A percentile compares a stretch with the other conserved stretches of the same genome.
phyloP scores from a whole-genome alignment of 1,284 basidiomycete genomes.

The Paramarasmius palmivorus region DNA sequence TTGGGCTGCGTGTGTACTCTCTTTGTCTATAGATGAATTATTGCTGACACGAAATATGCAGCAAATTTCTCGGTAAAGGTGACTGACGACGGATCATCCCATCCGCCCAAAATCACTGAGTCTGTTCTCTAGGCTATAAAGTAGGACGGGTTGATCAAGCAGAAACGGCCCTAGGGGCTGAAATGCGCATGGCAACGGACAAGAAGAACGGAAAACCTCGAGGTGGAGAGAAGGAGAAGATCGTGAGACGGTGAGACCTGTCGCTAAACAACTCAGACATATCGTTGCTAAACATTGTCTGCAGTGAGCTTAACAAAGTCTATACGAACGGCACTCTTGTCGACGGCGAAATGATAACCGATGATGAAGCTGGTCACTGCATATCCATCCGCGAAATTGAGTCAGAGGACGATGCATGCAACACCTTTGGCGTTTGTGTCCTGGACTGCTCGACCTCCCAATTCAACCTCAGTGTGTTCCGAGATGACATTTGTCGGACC shows the following conservation, averaged over 20 bases:
- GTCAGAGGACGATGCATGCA: slow-evolving; percentile 43
- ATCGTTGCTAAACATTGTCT: not conserved
- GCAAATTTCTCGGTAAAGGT: slow-evolving; percentile 84
- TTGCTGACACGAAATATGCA: slow-evolving; percentile 24
- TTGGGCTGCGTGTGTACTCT: slow-evolving; percentile 76
- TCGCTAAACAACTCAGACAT: not conserved
- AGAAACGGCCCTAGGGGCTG: slow-evolving; percentile 87
- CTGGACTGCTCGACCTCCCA: slow-evolving; percentile 96
- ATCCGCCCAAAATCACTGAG: not conserved
- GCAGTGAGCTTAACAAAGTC: slow-evolving; percentile 90
- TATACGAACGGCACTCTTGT: slow-evolving; percentile 97
- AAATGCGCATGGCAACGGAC: slow-evolving; percentile 77
- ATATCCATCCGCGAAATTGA: slow-evolving; percentile 81
- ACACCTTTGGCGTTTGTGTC: slow-evolving; percentile 89
- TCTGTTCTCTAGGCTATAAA: slow-evolving; percentile 71
- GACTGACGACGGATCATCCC: not conserved
- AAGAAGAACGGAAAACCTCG: slow-evolving; percentile 57
- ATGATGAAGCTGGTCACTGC: slow-evolving; percentile 96
- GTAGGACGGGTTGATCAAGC: slow-evolving; percentile 97
- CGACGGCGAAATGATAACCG: slow-evolving; percentile 85
- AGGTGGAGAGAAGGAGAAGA: slow-evolving; percentile 68
- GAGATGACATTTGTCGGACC: slow-evolving; percentile 92
- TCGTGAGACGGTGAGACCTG: slow-evolving; percentile 67
- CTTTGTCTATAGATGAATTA: not conserved
- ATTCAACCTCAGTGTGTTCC: slow-evolving; percentile 89